Base-by-base conservation (phyloP, 2,329 filamentous ascomycete species). In the Nemania diffusa region DNA sequence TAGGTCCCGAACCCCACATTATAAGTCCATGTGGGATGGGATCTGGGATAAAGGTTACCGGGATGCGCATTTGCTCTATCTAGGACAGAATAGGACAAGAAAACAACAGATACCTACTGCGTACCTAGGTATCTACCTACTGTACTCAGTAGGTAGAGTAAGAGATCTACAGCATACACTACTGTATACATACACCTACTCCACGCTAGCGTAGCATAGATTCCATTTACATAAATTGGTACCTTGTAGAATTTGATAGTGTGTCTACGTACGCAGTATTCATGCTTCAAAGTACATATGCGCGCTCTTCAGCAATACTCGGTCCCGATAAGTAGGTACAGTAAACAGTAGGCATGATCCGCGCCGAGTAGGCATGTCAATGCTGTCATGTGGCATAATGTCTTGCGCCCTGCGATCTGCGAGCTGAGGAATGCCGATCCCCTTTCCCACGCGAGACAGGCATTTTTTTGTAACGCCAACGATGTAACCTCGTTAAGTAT, bases 371-470 rank as follows among this genome's bases (percentile, higher is more conserved):
- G n/a, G 26, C 27, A 51, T 55, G 57, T 51, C 32, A 26, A 26
- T 52, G 22, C 22, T 20, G 22, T 24, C 11, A 51, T 51, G 52
- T 52, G 7, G 37, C n/a, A 20, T 29, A 24, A 24, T 53, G 37
- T 37, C 42, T 60, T 42, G 42, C 55, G 60, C 56, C 50, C 27
- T 55, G 15, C 55, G 60, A 64, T 67, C 64, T 44, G 42, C 64
- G 42, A 64, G 64, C 64, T 67, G 64, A 64, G 56, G 55, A 64
- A 46, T 27, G 60, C 20, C 22, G 56, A 64, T 67, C 60, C 26
- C 42, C n/a, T 46, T n/a, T 29, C 34, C 32, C 24, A 57, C 53
- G 37, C 17, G 50, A 50, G 9, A 59, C 27, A 63, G 42, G 40
- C 51, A 57, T 52, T 9, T 26, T 60, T 32, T 29, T 56, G 51